These are phyloP conservation scores for Cardamine resedifolia DNA, from an alignment of 345 rosid species.

Conservation along the genomic window DNA sequence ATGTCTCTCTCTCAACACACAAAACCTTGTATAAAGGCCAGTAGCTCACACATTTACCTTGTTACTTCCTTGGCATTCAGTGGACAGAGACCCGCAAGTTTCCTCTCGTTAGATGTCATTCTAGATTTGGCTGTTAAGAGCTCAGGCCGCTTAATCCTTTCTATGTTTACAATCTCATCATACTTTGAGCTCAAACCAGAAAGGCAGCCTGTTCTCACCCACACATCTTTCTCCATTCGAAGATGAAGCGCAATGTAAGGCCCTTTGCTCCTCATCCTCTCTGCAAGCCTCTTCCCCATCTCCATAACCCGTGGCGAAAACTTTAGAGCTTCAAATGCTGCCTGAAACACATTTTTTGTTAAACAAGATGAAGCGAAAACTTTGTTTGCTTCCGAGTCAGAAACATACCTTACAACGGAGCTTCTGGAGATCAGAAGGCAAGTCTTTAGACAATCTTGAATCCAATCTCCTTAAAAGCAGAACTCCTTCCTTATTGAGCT, in stretches of 20 bases:
- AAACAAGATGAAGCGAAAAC: background rate
- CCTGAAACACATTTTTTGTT: slow-evolving; percentile 46
- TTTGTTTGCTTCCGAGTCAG: background rate
- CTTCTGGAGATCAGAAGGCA: slow-evolving; percentile 92
- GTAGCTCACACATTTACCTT: slow-evolving; percentile 45
- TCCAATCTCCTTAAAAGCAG: slow-evolving; percentile 85
- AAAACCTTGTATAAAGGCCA: background rate
- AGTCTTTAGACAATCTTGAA: slow-evolving; percentile 91
- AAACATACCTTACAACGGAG: slow-evolving; percentile 90
- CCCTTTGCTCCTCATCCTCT: slow-evolving; percentile 80
- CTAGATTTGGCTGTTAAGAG: slow-evolving; percentile 84
- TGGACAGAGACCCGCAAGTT: slow-evolving; percentile 92
- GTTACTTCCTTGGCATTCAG: slow-evolving; percentile 83
- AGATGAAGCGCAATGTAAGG: slow-evolving; percentile 92
- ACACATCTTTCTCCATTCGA: slow-evolving; percentile 87
- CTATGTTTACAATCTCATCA: slow-evolving; percentile 66
- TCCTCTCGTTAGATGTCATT: slow-evolving; percentile 75
- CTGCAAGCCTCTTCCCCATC: slow-evolving; percentile 76
- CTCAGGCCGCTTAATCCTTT: slow-evolving; percentile 81
- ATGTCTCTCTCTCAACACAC: background rate
- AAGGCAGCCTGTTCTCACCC: slow-evolving; percentile 97
- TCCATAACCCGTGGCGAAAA: slow-evolving; percentile 68
- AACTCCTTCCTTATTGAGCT: slow-evolving; percentile 88
- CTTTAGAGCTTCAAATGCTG: slow-evolving; percentile 76
- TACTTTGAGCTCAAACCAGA: slow-evolving; percentile 74